phyloP scores from a whole-genome alignment of 2,329 filamentous ascomycete species.

The Stemphylium beticola region DNA sequence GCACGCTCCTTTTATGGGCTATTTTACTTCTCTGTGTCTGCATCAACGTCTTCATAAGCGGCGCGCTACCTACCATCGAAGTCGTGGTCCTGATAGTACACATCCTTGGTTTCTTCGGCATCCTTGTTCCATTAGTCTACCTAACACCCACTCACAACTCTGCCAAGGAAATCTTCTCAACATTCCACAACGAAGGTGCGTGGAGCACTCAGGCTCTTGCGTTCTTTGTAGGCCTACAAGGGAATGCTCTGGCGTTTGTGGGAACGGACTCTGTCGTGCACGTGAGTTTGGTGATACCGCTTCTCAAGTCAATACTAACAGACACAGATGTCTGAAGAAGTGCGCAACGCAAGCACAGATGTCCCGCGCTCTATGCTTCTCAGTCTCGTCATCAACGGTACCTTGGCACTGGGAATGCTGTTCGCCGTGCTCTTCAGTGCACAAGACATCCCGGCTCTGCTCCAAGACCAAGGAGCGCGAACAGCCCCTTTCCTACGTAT shows the following conservation, averaged over 20 bases:
- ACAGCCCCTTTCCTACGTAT: conserved; percentile 59
- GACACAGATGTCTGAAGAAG: conserved; percentile 48
- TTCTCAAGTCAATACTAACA: conserved; percentile 6
- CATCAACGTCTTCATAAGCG: conserved; percentile 57
- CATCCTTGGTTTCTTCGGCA: conserved; percentile 60
- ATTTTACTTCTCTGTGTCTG: conserved; percentile 49
- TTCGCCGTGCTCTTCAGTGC: conserved; percentile 53
- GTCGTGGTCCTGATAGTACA: conserved; percentile 58
- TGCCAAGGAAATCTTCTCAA: conserved; percentile 51
- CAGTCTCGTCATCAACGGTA: conserved; percentile 51
- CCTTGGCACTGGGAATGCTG: conserved; percentile 50
- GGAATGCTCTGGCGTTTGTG: conserved; percentile 48
- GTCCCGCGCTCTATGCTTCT: conserved; percentile 53
- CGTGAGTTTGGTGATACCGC: conserved; percentile 24
- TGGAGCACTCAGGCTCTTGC: conserved; percentile 56
- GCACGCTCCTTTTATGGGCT: conserved; percentile 57
- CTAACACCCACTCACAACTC: conserved; percentile 49
- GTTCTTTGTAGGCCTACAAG: conserved; percentile 52
- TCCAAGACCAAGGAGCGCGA: conserved; percentile 21
- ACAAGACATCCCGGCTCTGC: conserved; percentile 33
- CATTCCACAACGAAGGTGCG: conserved; percentile 55
- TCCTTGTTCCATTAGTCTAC: conserved; percentile 53
- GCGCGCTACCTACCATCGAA: conserved; percentile 57
- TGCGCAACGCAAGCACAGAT: conserved; percentile 45
- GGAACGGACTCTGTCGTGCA: conserved; percentile 49